Percentiles rank a stretch among this genome's conserved stretches.
Conservation (phyloP, 768 basidiomycete species). For the Neoboletus subvelutipes region DNA sequence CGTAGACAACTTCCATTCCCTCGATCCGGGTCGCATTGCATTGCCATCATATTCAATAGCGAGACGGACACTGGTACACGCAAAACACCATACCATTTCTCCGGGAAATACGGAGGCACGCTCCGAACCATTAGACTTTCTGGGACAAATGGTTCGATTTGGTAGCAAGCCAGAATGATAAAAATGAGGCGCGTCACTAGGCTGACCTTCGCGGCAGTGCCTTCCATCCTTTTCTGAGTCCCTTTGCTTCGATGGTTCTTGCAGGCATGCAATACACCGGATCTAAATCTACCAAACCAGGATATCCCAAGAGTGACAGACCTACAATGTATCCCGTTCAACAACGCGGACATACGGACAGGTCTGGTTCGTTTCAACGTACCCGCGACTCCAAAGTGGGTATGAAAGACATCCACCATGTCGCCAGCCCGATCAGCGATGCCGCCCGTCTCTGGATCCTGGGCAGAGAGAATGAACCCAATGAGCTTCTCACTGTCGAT, state of each 20-base stretch:
- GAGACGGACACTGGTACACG: slow-evolving; percentile 2
- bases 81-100: neutral
- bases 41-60: slow-evolving; percentile 1
- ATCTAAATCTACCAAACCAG: slow-evolving; percentile 80
- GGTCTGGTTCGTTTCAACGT: slow-evolving; percentile 6
- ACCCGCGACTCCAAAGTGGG: slow-evolving; percentile 89
- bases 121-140: neutral
- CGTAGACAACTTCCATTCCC: slow-evolving; percentile 19
- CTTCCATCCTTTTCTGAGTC: slow-evolving; percentile 55
- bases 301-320: slow-evolving; percentile 85
- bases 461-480: slow-evolving; percentile 80
- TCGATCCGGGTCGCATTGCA: slow-evolving; percentile 8
- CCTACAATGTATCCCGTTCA: slow-evolving; percentile 39
- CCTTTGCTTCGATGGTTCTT: slow-evolving; percentile 61
- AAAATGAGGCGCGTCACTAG: slow-evolving; percentile 12
- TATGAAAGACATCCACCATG: slow-evolving; percentile 98
- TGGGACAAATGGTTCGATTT: slow-evolving; percentile 5
- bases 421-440: slow-evolving; percentile 94
- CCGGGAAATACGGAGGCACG: neutral
- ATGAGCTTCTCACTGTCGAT: slow-evolving; percentile 80
- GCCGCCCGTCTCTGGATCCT: slow-evolving; percentile 90
- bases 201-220: slow-evolving; percentile 29
- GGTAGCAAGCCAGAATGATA: slow-evolving; percentile 1
- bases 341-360: neutral
- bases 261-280: slow-evolving; percentile 98